Conservation (phyloP, 139 green algal genomes). For the Chlamydomonas sphaeroides region DNA sequence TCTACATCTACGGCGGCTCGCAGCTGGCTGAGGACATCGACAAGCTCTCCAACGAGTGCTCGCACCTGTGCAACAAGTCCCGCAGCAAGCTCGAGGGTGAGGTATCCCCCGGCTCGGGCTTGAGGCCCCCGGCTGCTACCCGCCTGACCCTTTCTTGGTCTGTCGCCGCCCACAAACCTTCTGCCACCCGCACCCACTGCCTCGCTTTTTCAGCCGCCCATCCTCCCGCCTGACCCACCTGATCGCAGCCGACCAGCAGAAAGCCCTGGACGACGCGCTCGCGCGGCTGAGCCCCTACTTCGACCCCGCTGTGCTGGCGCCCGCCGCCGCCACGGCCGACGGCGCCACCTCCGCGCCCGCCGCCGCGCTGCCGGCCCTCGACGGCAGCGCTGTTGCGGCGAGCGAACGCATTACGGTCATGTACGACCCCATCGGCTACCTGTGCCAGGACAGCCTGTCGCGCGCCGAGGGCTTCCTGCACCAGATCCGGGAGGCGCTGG, state of each 20-base stretch:
- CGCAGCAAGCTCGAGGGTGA: constrained; percentile 42
- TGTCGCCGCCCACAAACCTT: too few relatives aligned
- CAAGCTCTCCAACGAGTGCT: constrained; percentile 53
- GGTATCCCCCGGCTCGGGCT: background rate
- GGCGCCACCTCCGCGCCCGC: background rate
- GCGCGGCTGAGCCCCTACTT: constrained; percentile 38
- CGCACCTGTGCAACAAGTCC: constrained; percentile 40
- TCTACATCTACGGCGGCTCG: constrained; percentile 56
- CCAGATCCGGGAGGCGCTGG: constrained; percentile 21
- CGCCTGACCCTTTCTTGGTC: too few relatives aligned
- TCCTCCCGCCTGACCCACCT: background rate
- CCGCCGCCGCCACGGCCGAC: background rate
- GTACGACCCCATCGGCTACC: constrained; percentile 42
- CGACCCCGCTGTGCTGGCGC: background rate
- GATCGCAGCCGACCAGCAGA: constrained; percentile 40
- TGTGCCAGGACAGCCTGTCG: constrained; percentile 41
- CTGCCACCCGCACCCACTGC: too few relatives aligned
- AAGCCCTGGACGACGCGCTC: constrained; percentile 34
- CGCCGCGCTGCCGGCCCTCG: background rate
- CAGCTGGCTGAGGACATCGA: constrained; percentile 59
- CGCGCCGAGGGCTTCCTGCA: constrained; percentile 14
- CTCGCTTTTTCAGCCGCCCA: too few relatives aligned
- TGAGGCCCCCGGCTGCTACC: too few relatives aligned
- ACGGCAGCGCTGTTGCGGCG: background rate
- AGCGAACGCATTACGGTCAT: constrained; percentile 8